Evolutionary conservation across 805 yeast species (phyloP), one percentile per base, ranked within the genome.

Genomic region (Yueomyces sinensis): DNA sequence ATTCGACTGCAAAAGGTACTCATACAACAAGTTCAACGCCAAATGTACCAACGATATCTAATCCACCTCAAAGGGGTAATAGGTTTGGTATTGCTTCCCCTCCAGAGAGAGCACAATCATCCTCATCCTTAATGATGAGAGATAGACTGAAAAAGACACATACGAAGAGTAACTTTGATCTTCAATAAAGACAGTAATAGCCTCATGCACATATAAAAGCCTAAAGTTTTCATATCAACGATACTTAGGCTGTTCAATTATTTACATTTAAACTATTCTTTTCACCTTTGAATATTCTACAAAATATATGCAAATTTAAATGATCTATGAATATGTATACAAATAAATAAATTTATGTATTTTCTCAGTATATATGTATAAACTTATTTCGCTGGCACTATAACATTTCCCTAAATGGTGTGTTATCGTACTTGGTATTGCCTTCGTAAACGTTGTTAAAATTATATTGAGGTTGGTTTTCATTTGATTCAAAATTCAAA

Each of bases 401-500:
- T 20, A 20, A 11, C 24, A 20, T 7, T 20, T 20, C 24, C 11
- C 24, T 20, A 7, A 20, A 20, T 7, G 24, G 24, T 20, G 24
- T n/a, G n/a, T n/a, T n/a, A n/a, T n/a, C n/a, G n/a, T n/a, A n/a
- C n/a, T n/a, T n/a, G n/a, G n/a, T n/a, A n/a, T n/a, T n/a, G n/a
- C n/a, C n/a, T n/a, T n/a, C n/a, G n/a, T n/a, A n/a, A n/a, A n/a
- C n/a, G n/a, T n/a, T n/a, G n/a, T n/a, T n/a, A n/a, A n/a, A n/a
- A n/a, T n/a, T n/a, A n/a, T n/a, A n/a, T n/a, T n/a, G n/a, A n/a
- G n/a, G n/a, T n/a, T n/a, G n/a, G n/a, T n/a, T n/a, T n/a, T 20
- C 24, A 11, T 20, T 20, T 20, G 24, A 20, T 7, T 52, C 64
- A 35, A 61, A 70, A 34, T 70, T 63, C 42, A 76, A 52, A 41